Evolutionary conservation across 768 basidiomycete genomes (phyloP).

Genomic region (Epithele typhae): DNA sequence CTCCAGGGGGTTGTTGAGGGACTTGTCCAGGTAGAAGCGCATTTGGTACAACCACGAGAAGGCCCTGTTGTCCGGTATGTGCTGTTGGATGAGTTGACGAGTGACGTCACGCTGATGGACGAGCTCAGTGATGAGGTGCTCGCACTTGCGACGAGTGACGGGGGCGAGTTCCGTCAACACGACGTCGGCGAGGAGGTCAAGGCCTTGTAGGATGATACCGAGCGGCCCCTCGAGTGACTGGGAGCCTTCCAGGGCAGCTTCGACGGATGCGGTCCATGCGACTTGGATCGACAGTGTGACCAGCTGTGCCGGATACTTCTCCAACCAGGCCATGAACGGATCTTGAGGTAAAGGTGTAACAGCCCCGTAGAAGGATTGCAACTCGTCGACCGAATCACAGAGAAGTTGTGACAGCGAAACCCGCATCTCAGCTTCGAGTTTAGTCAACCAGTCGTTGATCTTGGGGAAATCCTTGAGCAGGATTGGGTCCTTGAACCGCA

Average conservation of each 20-base stretch:
- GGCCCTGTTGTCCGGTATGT: slow-evolving; percentile 56
- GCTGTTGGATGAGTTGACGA: slow-evolving; percentile 67
- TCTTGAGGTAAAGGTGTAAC: slow-evolving; percentile 55
- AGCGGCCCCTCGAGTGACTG: slow-evolving; percentile 61
- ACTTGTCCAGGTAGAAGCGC: slow-evolving; percentile 89
- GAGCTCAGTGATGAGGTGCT: slow-evolving; percentile 97
- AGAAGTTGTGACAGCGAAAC: slow-evolving; percentile 81
- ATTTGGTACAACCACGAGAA: slow-evolving; percentile 98
- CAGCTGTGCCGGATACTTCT: slow-evolving; percentile 91
- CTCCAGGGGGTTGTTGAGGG: slow-evolving; percentile 71
- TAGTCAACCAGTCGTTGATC: slow-evolving; percentile 98
- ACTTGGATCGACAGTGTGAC: slow-evolving; percentile 95
- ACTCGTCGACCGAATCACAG: slow-evolving; percentile 72
- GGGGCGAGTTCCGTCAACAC: slow-evolving; percentile 86
- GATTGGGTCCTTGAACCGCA: slow-evolving; percentile 79
- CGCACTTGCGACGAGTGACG: slow-evolving; percentile 95
- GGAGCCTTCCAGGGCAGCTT: slow-evolving; percentile 55
- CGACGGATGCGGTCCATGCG: slow-evolving; percentile 88
- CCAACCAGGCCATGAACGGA: slow-evolving; percentile 85
- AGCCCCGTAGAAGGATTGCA: slow-evolving; percentile 75
- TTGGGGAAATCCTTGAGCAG: slow-evolving; percentile 90
- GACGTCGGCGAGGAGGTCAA: slow-evolving; percentile 95
- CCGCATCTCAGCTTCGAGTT: slow-evolving; percentile 91
- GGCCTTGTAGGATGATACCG: slow-evolving; percentile 70
- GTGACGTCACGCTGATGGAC: slow-evolving; percentile 97